These are phyloP conservation scores for Megacollybia marginata DNA, from an alignment of 768 basidiomycete genomes.

Conservation along the genomic window DNA sequence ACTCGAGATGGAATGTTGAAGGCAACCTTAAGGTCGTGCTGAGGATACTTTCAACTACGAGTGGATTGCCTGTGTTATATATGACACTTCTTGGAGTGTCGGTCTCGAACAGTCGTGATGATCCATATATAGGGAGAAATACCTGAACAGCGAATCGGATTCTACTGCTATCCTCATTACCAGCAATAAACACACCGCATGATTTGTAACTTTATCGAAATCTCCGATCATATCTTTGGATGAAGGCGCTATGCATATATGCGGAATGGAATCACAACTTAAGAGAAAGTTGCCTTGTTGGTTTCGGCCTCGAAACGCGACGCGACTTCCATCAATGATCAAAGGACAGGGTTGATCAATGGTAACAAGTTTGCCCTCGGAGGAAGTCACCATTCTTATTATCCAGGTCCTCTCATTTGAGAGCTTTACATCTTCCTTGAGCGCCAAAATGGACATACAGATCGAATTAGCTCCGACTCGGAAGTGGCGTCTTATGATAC, in stretches of 20 bases:
- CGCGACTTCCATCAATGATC: constrained; percentile 34
- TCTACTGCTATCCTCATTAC: constrained; percentile 21
- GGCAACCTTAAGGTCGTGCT: constrained; percentile 30
- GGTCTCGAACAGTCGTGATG: constrained; percentile 37
- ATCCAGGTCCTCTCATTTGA: too few relatives aligned
- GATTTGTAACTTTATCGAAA: constrained; percentile 16
- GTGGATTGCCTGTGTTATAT: constrained; percentile 35
- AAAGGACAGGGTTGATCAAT: constrained; percentile 33
- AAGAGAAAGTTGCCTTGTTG: constrained; percentile 26
- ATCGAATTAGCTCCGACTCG: too few relatives aligned
- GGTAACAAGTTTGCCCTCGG: constrained; percentile 33
- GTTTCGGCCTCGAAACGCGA: constrained; percentile 34
- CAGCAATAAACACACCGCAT: constrained; percentile 38
- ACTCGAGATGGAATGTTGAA: constrained; percentile 39
- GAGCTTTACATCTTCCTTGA: too few relatives aligned
- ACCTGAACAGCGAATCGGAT: constrained; percentile 31
- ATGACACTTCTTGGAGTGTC: constrained; percentile 26
- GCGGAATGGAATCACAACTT: constrained; percentile 15
- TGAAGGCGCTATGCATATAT: constrained; percentile 9
- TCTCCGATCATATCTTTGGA: constrained; percentile 29
- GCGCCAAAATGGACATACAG: too few relatives aligned
- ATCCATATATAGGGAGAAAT: constrained; percentile 21
- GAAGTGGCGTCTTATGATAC: too few relatives aligned
- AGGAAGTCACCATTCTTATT: constrained; percentile 25
- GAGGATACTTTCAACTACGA: constrained; percentile 38